Evolutionary conservation across 2,329 filamentous ascomycete species (phyloP).

Genomic region (Fusarium redolens): DNA sequence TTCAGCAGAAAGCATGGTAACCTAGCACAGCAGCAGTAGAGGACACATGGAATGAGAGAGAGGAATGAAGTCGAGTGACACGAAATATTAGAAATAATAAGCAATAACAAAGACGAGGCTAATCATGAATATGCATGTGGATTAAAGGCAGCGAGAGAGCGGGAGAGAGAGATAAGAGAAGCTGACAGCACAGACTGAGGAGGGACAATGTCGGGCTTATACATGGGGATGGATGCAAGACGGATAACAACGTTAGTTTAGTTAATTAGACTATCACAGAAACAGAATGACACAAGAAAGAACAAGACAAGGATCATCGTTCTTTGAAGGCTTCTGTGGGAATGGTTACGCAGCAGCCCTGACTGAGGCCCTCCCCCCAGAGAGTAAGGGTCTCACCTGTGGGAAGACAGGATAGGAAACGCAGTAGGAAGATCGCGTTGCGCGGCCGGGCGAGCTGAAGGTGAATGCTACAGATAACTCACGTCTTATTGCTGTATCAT

Average conservation of each 20-base stretch:
- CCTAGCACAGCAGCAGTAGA: conserved; percentile 16
- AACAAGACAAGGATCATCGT: conserved; percentile 26
- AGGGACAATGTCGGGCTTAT: conserved; percentile 28
- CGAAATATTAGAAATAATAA: not conserved
- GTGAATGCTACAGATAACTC: not conserved
- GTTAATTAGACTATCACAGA: conserved; percentile 18
- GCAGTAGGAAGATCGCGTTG: conserved; percentile 17
- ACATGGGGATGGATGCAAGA: not conserved
- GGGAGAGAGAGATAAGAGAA: conserved; percentile 10
- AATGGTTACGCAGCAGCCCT: conserved; percentile 31
- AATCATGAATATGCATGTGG: conserved; percentile 1
- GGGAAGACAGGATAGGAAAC: conserved; percentile 20
- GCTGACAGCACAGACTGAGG: conserved; percentile 7
- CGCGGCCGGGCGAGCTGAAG: conserved; percentile 27
- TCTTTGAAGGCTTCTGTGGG: not conserved
- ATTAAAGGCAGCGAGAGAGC: conserved; percentile 8
- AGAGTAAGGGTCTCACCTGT: conserved; percentile 24
- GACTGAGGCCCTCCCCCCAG: conserved; percentile 18
- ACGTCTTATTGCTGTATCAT: not conserved
- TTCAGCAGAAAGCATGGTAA: conserved; percentile 29
- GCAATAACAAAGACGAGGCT: not conserved
- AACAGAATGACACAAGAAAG: conserved; percentile 15
- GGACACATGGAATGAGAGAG: conserved; percentile 5
- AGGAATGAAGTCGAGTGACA: not conserved
- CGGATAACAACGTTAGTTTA: conserved; percentile 1